Evolutionary conservation across 257 asterid species (phyloP), one percentile per base, ranked within the genome.

Genomic region (Nicotiana paniculata): DNA sequence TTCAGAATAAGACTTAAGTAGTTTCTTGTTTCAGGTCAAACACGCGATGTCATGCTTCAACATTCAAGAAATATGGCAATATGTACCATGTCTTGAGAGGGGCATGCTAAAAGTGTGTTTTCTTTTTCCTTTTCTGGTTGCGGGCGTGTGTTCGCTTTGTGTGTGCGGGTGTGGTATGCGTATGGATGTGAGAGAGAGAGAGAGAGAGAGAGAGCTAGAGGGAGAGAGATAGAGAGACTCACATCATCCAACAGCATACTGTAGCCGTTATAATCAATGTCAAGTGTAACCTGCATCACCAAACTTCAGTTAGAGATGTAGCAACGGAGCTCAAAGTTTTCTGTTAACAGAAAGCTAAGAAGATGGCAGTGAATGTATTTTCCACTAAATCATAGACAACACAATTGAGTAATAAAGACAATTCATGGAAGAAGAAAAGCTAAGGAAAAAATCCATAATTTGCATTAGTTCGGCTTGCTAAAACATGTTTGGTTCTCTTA

Each of bases 171-270:
- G 51, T 43, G 58, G 10, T 68, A 17, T 8, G 39, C 13, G 1
- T 0, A 51, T 35, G 16, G 0, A 1, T 54, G n/a, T 15, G 59
- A 4, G 59, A 4, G 0, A 1, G 46, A 37, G 6, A 3, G 57
- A 3, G 57, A 11, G 16, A 0, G 58, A 4, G n/a, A 16, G n/a
- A 2, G 8, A 0, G 33, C 0, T 18, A 4, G 2, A 0, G 77
- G 5, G 33, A 0, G 4, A 5, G 37, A 21, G 37, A 70, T 5
- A 70, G 59, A 43, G 37, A 79, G 53, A 90, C 99, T 96, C 90
- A 96, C 99, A 96, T 96, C 97, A 94, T 88, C 99, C 99, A 96
- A 85, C 99, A 94, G 91, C 99, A 96, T 54, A 96, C 97, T 9
- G 98, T 94, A 6, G 99, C 98, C 21, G 99, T 96, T 79, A 94